These are phyloP conservation scores for Colletotrichum higginsianum DNA, from an alignment of 2,329 filamentous ascomycete genomes.

Conservation along the genomic window DNA sequence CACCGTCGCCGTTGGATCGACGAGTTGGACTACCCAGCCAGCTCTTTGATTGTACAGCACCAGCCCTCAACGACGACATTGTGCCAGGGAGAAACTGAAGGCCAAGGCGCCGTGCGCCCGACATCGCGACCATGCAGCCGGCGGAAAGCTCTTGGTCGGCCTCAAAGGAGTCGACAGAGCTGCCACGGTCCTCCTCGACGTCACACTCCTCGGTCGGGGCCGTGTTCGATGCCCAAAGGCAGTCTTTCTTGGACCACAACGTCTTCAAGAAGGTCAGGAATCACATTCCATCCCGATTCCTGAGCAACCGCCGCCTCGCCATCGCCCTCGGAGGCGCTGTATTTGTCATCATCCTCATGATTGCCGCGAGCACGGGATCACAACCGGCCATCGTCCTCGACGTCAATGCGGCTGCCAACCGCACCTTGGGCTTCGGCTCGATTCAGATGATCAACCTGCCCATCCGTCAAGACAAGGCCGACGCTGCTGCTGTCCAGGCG, in stretches of 20 bases:
- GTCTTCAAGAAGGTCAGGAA: conserved; percentile 3
- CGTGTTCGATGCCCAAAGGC: conserved; percentile 6
- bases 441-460: conserved; percentile 48
- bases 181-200: conserved; percentile 22
- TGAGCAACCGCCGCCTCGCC: conserved; percentile 21
- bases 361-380: not conserved
- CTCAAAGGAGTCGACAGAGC: conserved; percentile 17
- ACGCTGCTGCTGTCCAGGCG: conserved; percentile 48
- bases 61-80: too few species aligned
- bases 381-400: not conserved
- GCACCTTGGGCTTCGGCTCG: conserved; percentile 46
- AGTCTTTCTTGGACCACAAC: conserved; percentile 16
- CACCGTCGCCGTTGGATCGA: too few species aligned
- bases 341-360: conserved; percentile 13
- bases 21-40: too few species aligned
- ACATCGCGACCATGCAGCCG: not conserved
- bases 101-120: not conserved
- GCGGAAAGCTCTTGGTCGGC: not conserved
- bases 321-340: not conserved
- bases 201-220: conserved; percentile 21
- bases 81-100: too few species aligned
- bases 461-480: conserved; percentile 47
- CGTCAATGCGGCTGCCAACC: conserved; percentile 44
- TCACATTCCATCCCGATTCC: conserved; percentile 7
- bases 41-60: too few species aligned